Evolutionary conservation across 768 basidiomycete species (phyloP).

Genomic region (Chalciporus sphaerocephalus): DNA sequence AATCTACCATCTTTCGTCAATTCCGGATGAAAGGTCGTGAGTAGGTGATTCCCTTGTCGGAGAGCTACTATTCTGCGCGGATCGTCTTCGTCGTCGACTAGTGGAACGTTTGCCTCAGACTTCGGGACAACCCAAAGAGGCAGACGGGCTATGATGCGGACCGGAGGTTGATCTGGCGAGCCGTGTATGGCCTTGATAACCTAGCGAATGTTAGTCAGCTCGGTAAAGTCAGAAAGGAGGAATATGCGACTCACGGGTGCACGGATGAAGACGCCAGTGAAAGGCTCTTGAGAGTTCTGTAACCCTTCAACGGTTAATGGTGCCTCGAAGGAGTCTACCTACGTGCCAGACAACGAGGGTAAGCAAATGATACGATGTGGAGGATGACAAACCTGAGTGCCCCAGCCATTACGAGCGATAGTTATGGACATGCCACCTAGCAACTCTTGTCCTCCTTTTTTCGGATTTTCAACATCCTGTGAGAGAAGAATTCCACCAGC

Average conservation of each 20-base stretch:
- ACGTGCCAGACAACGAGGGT: not conserved
- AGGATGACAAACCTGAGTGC: constrained; percentile 66
- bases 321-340: constrained; percentile 92
- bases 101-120: constrained; percentile 32
- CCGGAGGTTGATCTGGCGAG: constrained; percentile 46
- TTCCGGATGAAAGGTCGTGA: constrained; percentile 94
- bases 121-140: constrained; percentile 48
- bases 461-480: constrained; percentile 65
- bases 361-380: not conserved
- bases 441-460: constrained; percentile 85
- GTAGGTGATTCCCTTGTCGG: constrained; percentile 76
- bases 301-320: constrained; percentile 63
- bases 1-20: constrained; percentile 82
- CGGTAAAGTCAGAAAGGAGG: not conserved
- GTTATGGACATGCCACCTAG: constrained; percentile 76
- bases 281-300: constrained; percentile 54
- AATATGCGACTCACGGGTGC: constrained; percentile 60
- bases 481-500: constrained; percentile 91
- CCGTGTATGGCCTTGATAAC: constrained; percentile 56
- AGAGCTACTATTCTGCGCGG: constrained; percentile 75
- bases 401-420: constrained; percentile 88
- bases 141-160: constrained; percentile 69
- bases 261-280: constrained; percentile 88
- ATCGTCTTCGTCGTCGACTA: constrained; percentile 44
- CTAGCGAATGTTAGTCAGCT: constrained; percentile 33